A percentile compares a stretch with the other conserved stretches of the same genome.
These are phyloP conservation scores for Plenodomus biglobosus DNA, from an alignment of 2,329 filamentous ascomycete species.

Conservation along the genomic window DNA sequence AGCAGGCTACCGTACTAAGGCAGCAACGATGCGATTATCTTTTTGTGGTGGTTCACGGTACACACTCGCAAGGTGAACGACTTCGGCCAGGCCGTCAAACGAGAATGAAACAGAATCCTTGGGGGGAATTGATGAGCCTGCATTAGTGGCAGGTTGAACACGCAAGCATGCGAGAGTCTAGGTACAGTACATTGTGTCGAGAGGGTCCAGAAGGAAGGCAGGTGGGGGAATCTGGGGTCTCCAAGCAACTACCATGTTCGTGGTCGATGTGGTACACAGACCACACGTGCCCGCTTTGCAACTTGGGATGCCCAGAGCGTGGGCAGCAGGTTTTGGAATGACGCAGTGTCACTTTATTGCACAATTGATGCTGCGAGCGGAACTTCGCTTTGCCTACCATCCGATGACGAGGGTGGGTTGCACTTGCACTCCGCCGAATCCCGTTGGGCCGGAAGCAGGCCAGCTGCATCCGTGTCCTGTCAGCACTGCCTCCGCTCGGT, in stretches of 20 bases:
- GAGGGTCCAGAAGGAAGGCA: neutral
- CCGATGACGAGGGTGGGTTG: conserved; percentile 1
- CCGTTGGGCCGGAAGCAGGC: conserved; percentile 8
- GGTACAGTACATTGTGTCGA: neutral
- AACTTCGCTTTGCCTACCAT: conserved; percentile 3
- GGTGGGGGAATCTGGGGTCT: neutral
- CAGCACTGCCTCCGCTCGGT: conserved; percentile 20
- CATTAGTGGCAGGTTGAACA: conserved; percentile 10
- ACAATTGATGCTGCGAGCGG: neutral
- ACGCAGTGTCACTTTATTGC: neutral
- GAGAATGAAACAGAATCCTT: conserved; percentile 12
- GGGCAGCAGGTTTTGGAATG: neutral
- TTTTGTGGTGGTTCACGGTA: conserved; percentile 1
- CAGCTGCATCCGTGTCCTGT: conserved; percentile 7
- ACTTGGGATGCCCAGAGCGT: neutral
- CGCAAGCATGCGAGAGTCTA: no score
- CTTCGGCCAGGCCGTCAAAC: conserved; percentile 12
- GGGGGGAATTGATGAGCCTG: conserved; percentile 7
- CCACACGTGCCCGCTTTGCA: neutral
- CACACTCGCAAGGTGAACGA: neutral
- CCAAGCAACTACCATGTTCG: no score
- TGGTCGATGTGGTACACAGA: neutral
- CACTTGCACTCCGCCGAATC: conserved; percentile 2
- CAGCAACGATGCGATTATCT: no score
- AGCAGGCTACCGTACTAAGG: no score